Base-by-base conservation (phyloP, 805 yeast genomes). In the Teunomyces pallodes region DNA sequence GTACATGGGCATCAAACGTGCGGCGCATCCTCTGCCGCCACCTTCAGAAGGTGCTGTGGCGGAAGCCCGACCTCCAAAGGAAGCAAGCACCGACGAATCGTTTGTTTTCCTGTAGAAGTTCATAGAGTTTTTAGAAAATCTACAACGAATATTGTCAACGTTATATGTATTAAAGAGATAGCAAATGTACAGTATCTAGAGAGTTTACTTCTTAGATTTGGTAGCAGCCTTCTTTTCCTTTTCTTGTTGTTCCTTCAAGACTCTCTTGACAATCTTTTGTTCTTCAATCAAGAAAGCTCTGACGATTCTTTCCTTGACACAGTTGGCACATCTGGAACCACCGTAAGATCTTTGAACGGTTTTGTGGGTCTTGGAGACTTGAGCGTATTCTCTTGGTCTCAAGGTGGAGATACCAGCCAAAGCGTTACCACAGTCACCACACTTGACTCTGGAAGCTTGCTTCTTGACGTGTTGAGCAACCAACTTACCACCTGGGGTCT, bases 401-500 rank as follows among this genome's bases (percentile, higher is more conserved):
- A 92, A 83, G 65, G 96, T 80, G 62, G 96, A 83, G 72, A 94
- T 76, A 82, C 96, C 96, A 61, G 89, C 83, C 66, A 89, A 83
- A 67, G 86, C 84, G 54, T 66, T 66, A 75, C 91, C 91, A 77
- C 88, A 83, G 82, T 86, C 91, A 82, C 91, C 91, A 82, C 91
- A 86, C 75, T 84, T 86, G 72, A 86, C 86, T 80, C 89, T 84
- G 69, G 95, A 74, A 69, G 90, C 96, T 64, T 72, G 71, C 85
- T 90, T 90, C 87, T 89, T 89, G 72, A 90, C 82, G 83, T 94
- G 99, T 79, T 91, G 97, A 74, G 96, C 96, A 75, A 90, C 86
- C 79, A 94, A 86, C 79, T 86, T 87, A 75, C 98, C 98, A 85
- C 99, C 99, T 79, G 99, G 99, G 80, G 99, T 94, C 89, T 92